Evolutionary conservation across 176 grass and related monocot species (phyloP).

Genomic region (Guadua angustifolia): DNA sequence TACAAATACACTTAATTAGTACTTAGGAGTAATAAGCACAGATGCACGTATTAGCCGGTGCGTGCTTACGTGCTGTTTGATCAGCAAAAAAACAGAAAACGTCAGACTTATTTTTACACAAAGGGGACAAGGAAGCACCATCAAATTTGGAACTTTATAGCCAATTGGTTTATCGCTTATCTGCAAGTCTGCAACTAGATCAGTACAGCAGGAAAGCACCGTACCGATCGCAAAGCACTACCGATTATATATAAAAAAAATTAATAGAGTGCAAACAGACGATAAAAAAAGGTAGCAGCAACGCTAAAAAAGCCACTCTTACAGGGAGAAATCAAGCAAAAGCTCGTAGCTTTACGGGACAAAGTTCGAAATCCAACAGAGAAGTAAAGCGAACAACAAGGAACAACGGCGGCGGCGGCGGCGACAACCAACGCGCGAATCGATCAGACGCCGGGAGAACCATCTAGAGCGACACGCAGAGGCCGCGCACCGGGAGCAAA

Average conservation of each 20-base stretch:
- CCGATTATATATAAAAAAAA: neutral
- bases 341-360: conserved; percentile 8
- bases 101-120: neutral
- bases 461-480: neutral
- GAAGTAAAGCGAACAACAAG: neutral
- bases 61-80: neutral
- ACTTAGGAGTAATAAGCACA: neutral
- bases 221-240: conserved; percentile 31
- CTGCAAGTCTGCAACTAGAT: neutral
- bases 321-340: neutral
- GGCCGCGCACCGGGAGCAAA: neutral
- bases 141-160: neutral
- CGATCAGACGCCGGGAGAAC: neutral
- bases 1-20: neutral
- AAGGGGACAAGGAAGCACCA: neutral
- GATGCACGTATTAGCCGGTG: neutral
- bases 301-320: neutral
- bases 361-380: neutral
- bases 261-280: neutral
- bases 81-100: conserved; percentile 5
- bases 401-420: neutral
- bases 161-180: conserved; percentile 21
- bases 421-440: neutral
- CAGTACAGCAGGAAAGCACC: conserved; percentile 25
- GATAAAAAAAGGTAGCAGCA: neutral